Evolutionary conservation across 164 flowering plant genomes (phyloP).

Genomic region (Houttuynia cordata): DNA sequence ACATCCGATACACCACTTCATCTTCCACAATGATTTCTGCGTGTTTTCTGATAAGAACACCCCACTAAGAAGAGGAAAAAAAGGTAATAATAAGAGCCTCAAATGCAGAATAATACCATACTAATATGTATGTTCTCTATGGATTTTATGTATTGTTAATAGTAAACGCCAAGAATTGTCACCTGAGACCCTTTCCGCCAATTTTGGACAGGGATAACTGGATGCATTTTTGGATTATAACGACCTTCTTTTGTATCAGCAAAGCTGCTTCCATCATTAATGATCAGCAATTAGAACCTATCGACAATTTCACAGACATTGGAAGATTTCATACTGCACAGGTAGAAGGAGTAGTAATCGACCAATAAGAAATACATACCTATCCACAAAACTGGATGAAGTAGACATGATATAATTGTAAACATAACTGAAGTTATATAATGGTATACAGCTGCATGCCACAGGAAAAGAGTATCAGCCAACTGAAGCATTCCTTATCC

Average conservation of each 20-base stretch:
- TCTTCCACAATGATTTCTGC: constrained; percentile 73
- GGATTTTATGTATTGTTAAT: too few relatives aligned
- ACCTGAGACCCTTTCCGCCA: constrained; percentile 99
- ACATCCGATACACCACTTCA: constrained; percentile 55
- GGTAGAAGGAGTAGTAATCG: background rate
- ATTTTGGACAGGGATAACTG: constrained; percentile 64
- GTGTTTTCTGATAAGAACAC: constrained; percentile 76
- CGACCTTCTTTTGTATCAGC: constrained; percentile 90
- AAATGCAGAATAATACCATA: background rate
- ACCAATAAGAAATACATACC: constrained; percentile 31
- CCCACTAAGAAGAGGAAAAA: constrained; percentile 51
- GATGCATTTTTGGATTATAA: constrained; percentile 91
- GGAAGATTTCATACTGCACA: constrained; percentile 8
- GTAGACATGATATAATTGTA: constrained; percentile 90
- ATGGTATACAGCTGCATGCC: constrained; percentile 77
- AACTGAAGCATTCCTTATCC: background rate
- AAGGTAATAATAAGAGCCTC: background rate
- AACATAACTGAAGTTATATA: constrained; percentile 94
- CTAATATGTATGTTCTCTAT: background rate
- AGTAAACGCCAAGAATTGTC: background rate
- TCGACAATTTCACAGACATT: constrained; percentile 6
- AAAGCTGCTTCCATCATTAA: constrained; percentile 54
- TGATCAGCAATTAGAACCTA: constrained; percentile 13
- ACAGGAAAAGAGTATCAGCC: background rate
- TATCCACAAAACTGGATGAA: constrained; percentile 90